These are phyloP conservation scores for Xerocomus nothofagi DNA, from an alignment of 1,284 basidiomycete species.

Conservation along the genomic window DNA sequence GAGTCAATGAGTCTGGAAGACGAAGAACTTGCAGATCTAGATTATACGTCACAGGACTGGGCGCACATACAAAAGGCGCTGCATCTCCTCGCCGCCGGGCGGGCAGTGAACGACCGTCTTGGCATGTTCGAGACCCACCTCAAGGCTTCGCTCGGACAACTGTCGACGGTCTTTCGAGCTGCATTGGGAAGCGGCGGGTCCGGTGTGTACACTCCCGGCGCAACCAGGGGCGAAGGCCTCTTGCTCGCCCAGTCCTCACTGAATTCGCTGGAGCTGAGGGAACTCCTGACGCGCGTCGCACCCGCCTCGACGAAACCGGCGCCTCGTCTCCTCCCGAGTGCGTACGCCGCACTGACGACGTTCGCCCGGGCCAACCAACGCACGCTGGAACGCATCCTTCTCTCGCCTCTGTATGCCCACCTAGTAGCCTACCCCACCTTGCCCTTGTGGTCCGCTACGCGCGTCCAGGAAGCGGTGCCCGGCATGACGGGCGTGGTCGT, in stretches of 20 bases:
- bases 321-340: constrained; percentile 50
- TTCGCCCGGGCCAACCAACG: constrained; percentile 78
- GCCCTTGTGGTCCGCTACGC: constrained; percentile 62
- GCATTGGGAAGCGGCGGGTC: constrained; percentile 51
- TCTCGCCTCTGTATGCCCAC: constrained; percentile 80
- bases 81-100: constrained; percentile 79
- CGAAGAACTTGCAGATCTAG: constrained; percentile 68
- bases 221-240: constrained; percentile 68
- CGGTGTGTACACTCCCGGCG: constrained; percentile 55
- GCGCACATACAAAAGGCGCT: constrained; percentile 77
- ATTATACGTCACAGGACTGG: constrained; percentile 89
- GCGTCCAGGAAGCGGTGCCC: constrained; percentile 41
- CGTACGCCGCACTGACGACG: constrained; percentile 58
- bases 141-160: constrained; percentile 54
- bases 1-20: constrained; percentile 35
- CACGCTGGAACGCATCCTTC: constrained; percentile 78
- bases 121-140: constrained; percentile 69
- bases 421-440: constrained; percentile 72
- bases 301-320: constrained; percentile 24
- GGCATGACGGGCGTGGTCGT: constrained; percentile 52
- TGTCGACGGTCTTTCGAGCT: constrained; percentile 57
- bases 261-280: constrained; percentile 76
- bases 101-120: constrained; percentile 68
- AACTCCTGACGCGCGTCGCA: constrained; percentile 55
- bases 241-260: constrained; percentile 79